Conservation (phyloP, 2,329 filamentous ascomycete species). For the Moelleriella libera region DNA sequence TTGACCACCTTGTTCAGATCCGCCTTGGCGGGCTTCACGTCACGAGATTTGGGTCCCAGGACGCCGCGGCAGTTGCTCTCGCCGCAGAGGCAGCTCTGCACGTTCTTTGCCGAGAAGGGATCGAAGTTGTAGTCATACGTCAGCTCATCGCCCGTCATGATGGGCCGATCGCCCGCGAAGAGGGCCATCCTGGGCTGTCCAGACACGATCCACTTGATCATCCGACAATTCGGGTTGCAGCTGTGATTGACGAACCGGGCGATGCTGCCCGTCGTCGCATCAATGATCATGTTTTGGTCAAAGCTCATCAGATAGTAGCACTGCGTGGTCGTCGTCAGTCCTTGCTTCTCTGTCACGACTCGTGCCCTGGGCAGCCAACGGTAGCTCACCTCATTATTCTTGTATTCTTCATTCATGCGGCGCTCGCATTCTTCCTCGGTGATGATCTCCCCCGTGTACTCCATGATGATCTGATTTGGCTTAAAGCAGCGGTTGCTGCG, state of each 20-base stretch:
- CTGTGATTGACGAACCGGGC: constrained; percentile 97
- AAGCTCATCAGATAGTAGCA: constrained; percentile 99
- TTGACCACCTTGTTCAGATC: constrained; percentile 24
- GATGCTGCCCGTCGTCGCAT: constrained; percentile 89
- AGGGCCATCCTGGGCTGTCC: constrained; percentile 93
- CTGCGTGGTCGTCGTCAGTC: constrained; percentile 26
- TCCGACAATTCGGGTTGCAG: constrained; percentile 88
- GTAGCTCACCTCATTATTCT: constrained; percentile 64
- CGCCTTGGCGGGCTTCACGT: constrained; percentile 35
- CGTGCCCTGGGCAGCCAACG: too few relatives aligned
- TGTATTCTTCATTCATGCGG: constrained; percentile 87
- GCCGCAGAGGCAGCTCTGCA: constrained; percentile 52
- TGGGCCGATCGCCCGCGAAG: constrained; percentile 78
- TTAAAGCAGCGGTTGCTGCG: constrained; percentile 79
- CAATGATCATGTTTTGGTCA: constrained; percentile 96
- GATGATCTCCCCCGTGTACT: constrained; percentile 96
- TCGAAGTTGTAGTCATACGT: constrained; percentile 83
- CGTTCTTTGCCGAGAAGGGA: constrained; percentile 54
- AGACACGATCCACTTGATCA: constrained; percentile 95
- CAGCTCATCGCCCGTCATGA: constrained; percentile 89
- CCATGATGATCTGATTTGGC: constrained; percentile 90
- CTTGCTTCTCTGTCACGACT: neutral
- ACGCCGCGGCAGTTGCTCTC: constrained; percentile 50
- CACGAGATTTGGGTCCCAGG: constrained; percentile 46
- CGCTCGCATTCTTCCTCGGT: constrained; percentile 87